Evolutionary conservation across 148 eudicot genomes (phyloP).

Genomic region (Chenopodium berlandieri): DNA sequence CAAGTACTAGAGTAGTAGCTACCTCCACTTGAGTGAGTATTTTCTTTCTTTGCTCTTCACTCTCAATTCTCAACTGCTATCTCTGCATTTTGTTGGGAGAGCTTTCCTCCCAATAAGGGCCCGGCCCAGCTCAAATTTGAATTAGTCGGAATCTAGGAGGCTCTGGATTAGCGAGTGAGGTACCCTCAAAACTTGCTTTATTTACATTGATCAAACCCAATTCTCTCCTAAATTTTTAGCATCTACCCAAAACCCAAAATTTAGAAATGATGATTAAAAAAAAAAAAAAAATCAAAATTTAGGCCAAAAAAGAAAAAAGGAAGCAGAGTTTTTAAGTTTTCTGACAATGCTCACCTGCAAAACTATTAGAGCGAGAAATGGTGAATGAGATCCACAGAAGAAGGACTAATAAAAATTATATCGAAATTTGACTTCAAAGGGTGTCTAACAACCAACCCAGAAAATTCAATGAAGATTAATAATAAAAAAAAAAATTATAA

Average conservation of each 20-base stretch:
- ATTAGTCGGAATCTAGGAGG: not conserved
- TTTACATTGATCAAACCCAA: constrained; percentile 23
- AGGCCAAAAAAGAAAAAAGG: not conserved
- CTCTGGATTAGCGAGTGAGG: not conserved
- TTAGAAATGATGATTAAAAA: not conserved
- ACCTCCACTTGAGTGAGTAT: constrained; percentile 10
- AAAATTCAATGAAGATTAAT: constrained; percentile 12
- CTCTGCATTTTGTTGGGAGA: not conserved
- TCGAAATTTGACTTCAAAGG: constrained; percentile 19
- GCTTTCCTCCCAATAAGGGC: not conserved
- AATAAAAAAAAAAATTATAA: not conserved
- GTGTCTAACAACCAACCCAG: constrained; percentile 26
- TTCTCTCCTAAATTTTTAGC: constrained; percentile 1
- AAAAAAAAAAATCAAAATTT: not conserved
- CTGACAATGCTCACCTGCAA: not conserved
- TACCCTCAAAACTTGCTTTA: not conserved
- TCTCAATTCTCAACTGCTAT: not conserved
- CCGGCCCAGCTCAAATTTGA: not conserved
- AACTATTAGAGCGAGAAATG: not conserved
- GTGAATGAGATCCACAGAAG: constrained; percentile 31
- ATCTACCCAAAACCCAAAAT: constrained; percentile 13
- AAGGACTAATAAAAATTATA: not conserved
- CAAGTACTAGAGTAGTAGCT: not conserved
- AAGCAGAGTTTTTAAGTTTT: not conserved
- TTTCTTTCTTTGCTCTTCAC: constrained; percentile 10